Evolutionary conservation across 2,329 filamentous ascomycete genomes (phyloP).

Genomic region (Huntiella omanensis): DNA sequence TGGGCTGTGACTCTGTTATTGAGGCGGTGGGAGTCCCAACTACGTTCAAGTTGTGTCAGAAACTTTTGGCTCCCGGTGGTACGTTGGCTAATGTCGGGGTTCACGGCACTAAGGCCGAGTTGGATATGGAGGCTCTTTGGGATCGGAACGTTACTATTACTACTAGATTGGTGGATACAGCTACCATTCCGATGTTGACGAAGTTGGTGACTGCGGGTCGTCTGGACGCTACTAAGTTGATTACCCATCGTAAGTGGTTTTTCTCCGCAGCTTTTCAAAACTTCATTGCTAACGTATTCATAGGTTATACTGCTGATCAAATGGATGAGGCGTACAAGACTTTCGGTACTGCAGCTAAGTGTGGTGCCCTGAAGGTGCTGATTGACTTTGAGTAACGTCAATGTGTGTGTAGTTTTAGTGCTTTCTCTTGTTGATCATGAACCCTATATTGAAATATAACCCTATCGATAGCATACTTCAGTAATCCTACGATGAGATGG

Average conservation of each 20-base stretch:
- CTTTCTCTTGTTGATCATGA: neutral
- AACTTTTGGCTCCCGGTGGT: constrained; percentile 32
- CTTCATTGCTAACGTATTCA: neutral
- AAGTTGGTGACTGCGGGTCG: constrained; percentile 24
- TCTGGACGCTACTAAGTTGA: constrained; percentile 23
- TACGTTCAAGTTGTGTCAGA: constrained; percentile 34
- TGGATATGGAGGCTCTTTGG: constrained; percentile 36
- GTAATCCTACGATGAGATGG: neutral
- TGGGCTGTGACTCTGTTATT: constrained; percentile 37
- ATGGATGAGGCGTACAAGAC: constrained; percentile 26
- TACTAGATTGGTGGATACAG: constrained; percentile 27
- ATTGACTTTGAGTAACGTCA: constrained; percentile 16
- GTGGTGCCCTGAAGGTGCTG: constrained; percentile 25
- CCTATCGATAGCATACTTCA: neutral
- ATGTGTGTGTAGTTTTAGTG: neutral
- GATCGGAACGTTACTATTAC: constrained; percentile 34
- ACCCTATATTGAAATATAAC: neutral
- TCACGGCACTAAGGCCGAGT: constrained; percentile 31
- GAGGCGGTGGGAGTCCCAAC: constrained; percentile 36
- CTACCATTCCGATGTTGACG: constrained; percentile 29
- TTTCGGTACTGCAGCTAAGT: constrained; percentile 23
- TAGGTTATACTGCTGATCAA: constrained; percentile 24
- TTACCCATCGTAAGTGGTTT: constrained; percentile 25
- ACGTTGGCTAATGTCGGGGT: constrained; percentile 39
- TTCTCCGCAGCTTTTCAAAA: constrained; percentile 1